These are phyloP conservation scores for Infundibulicybe gibba DNA, from an alignment of 768 basidiomycete genomes.

Conservation along the genomic window DNA sequence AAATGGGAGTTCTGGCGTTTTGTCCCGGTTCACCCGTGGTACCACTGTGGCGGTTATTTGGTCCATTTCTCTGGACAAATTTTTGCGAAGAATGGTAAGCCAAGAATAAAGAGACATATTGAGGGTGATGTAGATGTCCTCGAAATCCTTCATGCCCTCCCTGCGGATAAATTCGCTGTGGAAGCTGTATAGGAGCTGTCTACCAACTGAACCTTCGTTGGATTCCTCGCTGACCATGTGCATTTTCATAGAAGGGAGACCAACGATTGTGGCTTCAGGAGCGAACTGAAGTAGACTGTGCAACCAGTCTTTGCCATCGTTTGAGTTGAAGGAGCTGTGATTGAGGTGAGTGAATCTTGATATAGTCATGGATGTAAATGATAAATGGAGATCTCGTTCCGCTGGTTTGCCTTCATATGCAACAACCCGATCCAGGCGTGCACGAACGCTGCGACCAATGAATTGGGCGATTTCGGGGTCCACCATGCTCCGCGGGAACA, in stretches of 20 bases:
- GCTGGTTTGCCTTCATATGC: constrained; percentile 44
- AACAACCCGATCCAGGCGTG: constrained; percentile 63
- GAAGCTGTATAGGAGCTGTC: constrained; percentile 63
- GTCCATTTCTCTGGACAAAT: constrained; percentile 73
- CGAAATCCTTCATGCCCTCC: constrained; percentile 48
- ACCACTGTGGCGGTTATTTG: constrained; percentile 51
- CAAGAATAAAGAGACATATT: constrained; percentile 82
- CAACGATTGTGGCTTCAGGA: constrained; percentile 71
- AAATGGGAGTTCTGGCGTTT: constrained; percentile 30
- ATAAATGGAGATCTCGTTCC: constrained; percentile 63
- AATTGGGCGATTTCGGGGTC: constrained; percentile 80
- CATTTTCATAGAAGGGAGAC: constrained; percentile 79
- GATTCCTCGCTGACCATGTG: constrained; percentile 64
- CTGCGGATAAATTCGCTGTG: constrained; percentile 62
- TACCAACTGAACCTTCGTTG: constrained; percentile 25
- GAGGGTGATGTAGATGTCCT: constrained; percentile 83
- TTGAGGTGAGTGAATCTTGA: constrained; percentile 67
- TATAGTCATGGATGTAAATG: constrained; percentile 74
- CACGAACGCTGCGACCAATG: constrained; percentile 62
- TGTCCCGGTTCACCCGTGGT: constrained; percentile 28
- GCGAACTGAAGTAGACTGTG: constrained; percentile 55
- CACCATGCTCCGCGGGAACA: constrained; percentile 78
- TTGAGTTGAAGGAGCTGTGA: constrained; percentile 33
- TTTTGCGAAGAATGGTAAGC: constrained; percentile 76
- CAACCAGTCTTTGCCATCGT: constrained; percentile 57